phyloP scores from a whole-genome alignment of 306 rosid genomes.

The Cicer bijugum region DNA sequence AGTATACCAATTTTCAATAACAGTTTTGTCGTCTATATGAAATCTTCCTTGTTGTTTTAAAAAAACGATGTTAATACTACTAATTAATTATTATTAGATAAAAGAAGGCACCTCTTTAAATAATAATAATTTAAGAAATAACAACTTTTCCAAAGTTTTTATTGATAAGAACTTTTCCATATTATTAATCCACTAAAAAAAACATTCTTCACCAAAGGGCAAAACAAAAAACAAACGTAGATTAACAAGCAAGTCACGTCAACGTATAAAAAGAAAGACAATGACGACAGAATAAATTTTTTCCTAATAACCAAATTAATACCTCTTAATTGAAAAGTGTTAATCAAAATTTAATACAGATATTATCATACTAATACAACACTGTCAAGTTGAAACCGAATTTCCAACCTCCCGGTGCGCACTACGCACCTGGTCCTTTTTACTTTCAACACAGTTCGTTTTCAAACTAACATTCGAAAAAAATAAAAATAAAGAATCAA shows the following conservation, averaged over 20 bases:
- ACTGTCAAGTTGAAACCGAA: conserved; percentile 35
- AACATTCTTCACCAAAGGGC: neutral
- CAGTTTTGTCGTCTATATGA: neutral
- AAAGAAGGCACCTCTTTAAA: neutral
- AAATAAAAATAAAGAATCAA: neutral
- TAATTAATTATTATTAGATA: neutral
- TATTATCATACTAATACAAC: neutral
- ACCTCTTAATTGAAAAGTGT: neutral
- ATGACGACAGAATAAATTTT: neutral
- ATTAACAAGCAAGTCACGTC: neutral
- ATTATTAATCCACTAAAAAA: neutral
- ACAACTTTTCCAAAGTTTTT: neutral
- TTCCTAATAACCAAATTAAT: conserved; percentile 5
- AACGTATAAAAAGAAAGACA: neutral
- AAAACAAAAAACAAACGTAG: neutral
- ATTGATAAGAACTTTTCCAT: neutral
- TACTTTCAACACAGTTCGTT: conserved; percentile 18
- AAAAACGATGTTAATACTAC: neutral
- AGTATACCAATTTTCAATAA: too few species aligned
- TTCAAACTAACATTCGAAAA: conserved; percentile 42
- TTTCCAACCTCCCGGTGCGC: conserved; percentile 50
- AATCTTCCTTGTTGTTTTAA: neutral
- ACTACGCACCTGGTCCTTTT: conserved; percentile 47
- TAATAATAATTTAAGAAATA: neutral
- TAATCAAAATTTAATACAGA: neutral